These are phyloP conservation scores for Ustilago sp. DNA, from an alignment of 1,284 basidiomycete species.

Conservation along the genomic window DNA sequence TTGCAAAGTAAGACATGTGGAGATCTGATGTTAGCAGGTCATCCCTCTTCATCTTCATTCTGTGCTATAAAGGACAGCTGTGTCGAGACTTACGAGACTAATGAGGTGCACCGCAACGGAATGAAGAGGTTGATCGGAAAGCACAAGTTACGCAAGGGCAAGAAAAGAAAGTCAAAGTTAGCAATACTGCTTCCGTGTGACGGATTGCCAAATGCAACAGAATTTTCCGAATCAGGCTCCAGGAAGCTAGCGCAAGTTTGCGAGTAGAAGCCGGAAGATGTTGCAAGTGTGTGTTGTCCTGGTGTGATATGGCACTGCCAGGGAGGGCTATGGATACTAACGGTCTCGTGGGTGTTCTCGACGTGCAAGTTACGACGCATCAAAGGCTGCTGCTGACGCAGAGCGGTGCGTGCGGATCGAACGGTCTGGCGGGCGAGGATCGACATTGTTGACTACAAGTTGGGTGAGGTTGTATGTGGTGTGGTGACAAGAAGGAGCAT, in stretches of 20 bases:
- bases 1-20: not conserved
- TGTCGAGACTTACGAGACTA: slow-evolving; percentile 24
- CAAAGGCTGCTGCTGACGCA: slow-evolving; percentile 54
- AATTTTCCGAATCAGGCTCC: not conserved
- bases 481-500: not conserved
- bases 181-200: not conserved
- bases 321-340: slow-evolving; percentile 36
- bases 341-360: slow-evolving; percentile 67
- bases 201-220: not conserved
- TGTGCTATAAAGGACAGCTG: not conserved
- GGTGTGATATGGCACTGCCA: not conserved
- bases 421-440: slow-evolving; percentile 54
- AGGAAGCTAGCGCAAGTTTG: no score
- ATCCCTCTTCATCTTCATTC: not conserved
- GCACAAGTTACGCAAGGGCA: no score
- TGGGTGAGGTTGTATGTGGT: slow-evolving; percentile 1
- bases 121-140: not conserved
- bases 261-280: no score
- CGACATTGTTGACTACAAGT: slow-evolving; percentile 44
- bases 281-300: not conserved
- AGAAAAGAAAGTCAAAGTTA: not conserved
- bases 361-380: slow-evolving; percentile 63
- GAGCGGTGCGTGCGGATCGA: slow-evolving; percentile 53
- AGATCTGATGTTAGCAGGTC: slow-evolving; percentile 2
- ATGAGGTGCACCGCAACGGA: not conserved